phyloP scores from a whole-genome alignment of 352 stramenopile species.

The Phytophthora tentaculata region DNA sequence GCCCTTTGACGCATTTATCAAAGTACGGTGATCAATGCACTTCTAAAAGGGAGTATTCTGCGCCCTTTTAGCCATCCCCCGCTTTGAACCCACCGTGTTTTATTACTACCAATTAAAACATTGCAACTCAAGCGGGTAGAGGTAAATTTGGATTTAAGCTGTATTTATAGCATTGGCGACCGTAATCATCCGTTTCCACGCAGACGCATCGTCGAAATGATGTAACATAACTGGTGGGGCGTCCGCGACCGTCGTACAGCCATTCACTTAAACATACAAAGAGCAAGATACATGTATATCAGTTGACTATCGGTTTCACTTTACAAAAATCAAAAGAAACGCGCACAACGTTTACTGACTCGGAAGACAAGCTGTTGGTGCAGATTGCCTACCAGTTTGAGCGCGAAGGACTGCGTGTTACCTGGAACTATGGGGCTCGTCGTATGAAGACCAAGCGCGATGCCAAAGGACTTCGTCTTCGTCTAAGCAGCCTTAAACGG shows the following conservation, averaged over 20 bases:
- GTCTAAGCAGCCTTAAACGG: slow-evolving; percentile 17
- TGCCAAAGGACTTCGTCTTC: slow-evolving; percentile 16
- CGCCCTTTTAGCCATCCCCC: not conserved
- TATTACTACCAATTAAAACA: slow-evolving; percentile 3
- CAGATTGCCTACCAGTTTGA: slow-evolving; percentile 15
- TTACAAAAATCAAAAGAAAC: not conserved
- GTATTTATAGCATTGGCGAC: not conserved
- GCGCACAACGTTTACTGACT: slow-evolving; percentile 17
- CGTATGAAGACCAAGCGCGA: slow-evolving; percentile 25
- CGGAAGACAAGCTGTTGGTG: slow-evolving; percentile 18
- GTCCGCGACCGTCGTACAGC: not conserved
- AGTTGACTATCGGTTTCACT: not conserved
- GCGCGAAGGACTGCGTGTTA: slow-evolving; percentile 10
- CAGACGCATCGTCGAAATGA: not conserved
- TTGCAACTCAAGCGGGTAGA: not conserved
- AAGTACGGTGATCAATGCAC: not conserved
- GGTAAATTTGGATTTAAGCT: not conserved
- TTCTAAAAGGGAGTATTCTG: not conserved
- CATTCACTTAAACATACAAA: slow-evolving; percentile 1
- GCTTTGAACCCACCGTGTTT: not conserved
- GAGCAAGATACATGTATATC: slow-evolving; percentile 13
- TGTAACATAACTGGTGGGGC: not conserved
- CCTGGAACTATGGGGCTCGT: slow-evolving; percentile 21
- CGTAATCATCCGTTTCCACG: not conserved
- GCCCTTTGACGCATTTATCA: not conserved